These are phyloP conservation scores for Aspergillus pseudoterreus DNA, from an alignment of 2,329 filamentous ascomycete species.

Conservation along the genomic window DNA sequence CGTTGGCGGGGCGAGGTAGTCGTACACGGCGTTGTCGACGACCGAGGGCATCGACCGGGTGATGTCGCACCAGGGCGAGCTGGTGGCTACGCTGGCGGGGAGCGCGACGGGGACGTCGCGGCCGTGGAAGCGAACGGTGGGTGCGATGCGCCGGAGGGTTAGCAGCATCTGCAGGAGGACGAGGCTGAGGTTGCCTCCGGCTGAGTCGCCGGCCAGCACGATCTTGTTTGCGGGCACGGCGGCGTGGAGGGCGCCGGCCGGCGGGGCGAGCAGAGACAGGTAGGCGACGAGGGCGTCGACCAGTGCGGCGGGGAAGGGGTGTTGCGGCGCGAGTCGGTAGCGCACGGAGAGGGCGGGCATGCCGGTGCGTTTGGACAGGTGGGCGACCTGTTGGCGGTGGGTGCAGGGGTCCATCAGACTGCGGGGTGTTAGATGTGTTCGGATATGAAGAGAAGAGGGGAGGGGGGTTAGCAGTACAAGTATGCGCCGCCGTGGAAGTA, in stretches of 20 bases:
- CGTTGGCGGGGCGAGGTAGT: conserved; percentile 36
- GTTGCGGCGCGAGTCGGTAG: conserved; percentile 46
- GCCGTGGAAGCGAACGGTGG: conserved; percentile 39
- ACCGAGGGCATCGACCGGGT: conserved; percentile 41
- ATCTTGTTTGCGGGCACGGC: conserved; percentile 43
- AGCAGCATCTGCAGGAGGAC: conserved; percentile 42
- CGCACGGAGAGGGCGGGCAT: conserved; percentile 43
- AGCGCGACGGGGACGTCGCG: conserved; percentile 37
- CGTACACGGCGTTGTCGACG: conserved; percentile 34
- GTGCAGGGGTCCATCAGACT: conserved; percentile 45
- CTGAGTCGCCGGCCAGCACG: conserved; percentile 45
- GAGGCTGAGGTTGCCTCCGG: conserved; percentile 42
- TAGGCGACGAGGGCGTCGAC: conserved; percentile 48
- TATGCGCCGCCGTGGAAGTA: conserved; percentile 48
- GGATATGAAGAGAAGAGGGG: neutral
- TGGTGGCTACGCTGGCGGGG: conserved; percentile 37
- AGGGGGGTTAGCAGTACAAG: conserved; percentile 31
- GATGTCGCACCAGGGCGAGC: conserved; percentile 43
- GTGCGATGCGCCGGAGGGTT: conserved; percentile 34
- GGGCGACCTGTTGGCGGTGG: conserved; percentile 35
- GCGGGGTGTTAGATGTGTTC: neutral
- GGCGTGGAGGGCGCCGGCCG: conserved; percentile 39
- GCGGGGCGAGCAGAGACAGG: conserved; percentile 44
- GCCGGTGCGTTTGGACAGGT: conserved; percentile 37
- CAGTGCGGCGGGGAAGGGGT: conserved; percentile 46